Conservation (phyloP, 164 flowering plant genomes). For the Echeveria elegans region DNA sequence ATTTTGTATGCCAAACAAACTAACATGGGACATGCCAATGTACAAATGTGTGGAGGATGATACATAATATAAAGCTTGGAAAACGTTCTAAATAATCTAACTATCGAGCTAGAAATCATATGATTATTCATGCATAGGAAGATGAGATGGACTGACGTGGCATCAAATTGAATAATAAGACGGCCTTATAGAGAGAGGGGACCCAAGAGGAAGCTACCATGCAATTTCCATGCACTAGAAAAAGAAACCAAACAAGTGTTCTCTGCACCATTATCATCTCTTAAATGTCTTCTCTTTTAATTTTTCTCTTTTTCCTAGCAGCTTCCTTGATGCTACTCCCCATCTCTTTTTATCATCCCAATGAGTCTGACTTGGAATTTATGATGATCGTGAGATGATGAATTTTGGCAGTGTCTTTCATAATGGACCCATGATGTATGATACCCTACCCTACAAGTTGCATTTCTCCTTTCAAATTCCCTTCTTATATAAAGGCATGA, state of each 20-base stretch:
- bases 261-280: not conserved
- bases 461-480: not conserved
- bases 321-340: not conserved
- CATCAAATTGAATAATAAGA: not conserved
- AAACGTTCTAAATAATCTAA: not conserved
- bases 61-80: not conserved
- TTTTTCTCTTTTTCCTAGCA: constrained; percentile 1
- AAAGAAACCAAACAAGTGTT: not conserved
- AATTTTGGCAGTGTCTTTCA: not conserved
- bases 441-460: not conserved
- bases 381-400: not conserved
- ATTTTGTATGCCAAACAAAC: not conserved
- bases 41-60: not conserved
- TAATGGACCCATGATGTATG: not conserved
- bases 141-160: not conserved
- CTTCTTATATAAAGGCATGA: not conserved
- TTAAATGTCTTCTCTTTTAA: not conserved
- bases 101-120: not conserved
- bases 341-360: not conserved
- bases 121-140: not conserved
- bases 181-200: not conserved
- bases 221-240: constrained; percentile 23
- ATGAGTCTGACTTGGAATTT: not conserved
- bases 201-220: constrained; percentile 24
- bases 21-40: not conserved